These are phyloP conservation scores for Aspergillus hortae DNA, from an alignment of 2,329 filamentous ascomycete species.

Conservation along the genomic window DNA sequence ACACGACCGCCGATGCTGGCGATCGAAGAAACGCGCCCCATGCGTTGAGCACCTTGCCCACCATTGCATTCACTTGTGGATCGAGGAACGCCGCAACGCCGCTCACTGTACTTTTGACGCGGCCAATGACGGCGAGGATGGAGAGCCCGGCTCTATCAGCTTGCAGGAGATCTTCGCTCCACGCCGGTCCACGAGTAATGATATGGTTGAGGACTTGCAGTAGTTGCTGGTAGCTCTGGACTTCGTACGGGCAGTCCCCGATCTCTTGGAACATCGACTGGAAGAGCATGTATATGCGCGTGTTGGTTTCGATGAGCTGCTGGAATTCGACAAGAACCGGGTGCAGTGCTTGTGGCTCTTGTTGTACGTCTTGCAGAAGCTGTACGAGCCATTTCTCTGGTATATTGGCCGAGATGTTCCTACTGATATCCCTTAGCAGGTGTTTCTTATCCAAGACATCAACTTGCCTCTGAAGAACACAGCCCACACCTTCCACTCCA, in stretches of 20 bases:
- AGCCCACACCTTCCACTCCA: no score
- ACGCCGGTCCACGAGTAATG: not conserved
- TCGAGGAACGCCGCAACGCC: not conserved
- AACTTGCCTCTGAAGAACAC: no score
- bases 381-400: not conserved
- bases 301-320: not conserved
- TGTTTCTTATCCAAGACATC: no score
- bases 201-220: not conserved
- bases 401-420: not conserved
- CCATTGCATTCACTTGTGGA: not conserved
- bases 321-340: not conserved
- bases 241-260: not conserved
- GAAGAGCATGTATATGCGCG: not conserved
- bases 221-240: not conserved
- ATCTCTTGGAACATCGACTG: not conserved
- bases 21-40: not conserved
- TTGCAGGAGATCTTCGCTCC: not conserved
- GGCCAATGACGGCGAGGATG: not conserved
- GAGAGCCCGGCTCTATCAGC: constrained; percentile 1
- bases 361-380: not conserved
- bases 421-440: no score
- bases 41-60: not conserved
- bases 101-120: not conserved
- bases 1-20: not conserved
- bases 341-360: not conserved